Conservation (phyloP, 2,329 filamentous ascomycete species). For the Exophiala dermatitidis region DNA sequence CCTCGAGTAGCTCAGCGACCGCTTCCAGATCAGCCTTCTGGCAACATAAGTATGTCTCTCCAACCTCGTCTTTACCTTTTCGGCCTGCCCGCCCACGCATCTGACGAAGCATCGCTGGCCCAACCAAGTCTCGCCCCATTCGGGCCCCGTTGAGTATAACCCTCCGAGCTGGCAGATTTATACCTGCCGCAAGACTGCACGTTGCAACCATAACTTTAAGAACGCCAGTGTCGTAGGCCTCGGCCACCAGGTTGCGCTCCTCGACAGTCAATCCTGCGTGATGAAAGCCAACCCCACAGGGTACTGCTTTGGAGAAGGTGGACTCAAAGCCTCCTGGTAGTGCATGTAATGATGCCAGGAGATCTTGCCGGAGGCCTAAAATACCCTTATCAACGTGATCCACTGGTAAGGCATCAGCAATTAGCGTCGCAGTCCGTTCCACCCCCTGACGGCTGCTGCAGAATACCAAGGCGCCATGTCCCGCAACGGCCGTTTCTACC, state of each 20-base stretch:
- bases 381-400: constrained; percentile 41
- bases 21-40: constrained; percentile 60
- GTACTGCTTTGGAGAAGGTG: constrained; percentile 56
- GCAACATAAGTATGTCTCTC: constrained; percentile 72
- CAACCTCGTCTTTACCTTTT: constrained; percentile 69
- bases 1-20: constrained; percentile 63
- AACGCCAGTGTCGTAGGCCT: constrained; percentile 61
- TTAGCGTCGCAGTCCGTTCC: constrained; percentile 60
- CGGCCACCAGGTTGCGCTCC: constrained; percentile 64
- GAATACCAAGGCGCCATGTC: constrained; percentile 67
- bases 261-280: constrained; percentile 61
- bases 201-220: constrained; percentile 68
- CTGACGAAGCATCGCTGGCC: constrained; percentile 70
- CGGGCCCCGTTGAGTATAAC: constrained; percentile 69
- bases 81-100: constrained; percentile 73
- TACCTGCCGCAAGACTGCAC: constrained; percentile 74
- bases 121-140: constrained; percentile 71
- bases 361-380: constrained; percentile 54
- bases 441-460: constrained; percentile 62
- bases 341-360: constrained; percentile 60
- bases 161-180: constrained; percentile 64
- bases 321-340: constrained; percentile 60
- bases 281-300: constrained; percentile 66
- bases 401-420: constrained; percentile 59
- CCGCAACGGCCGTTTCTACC: constrained; percentile 59